Conservation (phyloP, 78 protist genomes). For the Polysphondylium violaceum region DNA sequence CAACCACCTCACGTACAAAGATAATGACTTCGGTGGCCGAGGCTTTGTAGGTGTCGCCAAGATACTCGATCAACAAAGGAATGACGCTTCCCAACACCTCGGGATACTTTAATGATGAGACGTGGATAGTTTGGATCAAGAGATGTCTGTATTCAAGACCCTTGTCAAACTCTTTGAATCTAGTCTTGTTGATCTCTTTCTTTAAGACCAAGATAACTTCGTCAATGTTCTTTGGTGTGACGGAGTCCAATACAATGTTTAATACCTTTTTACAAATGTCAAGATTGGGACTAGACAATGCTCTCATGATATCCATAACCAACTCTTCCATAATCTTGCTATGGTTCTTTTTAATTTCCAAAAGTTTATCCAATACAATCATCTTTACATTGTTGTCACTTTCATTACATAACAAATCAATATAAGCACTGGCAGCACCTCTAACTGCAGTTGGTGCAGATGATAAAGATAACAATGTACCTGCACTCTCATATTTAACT, state of each 20-base stretch:
- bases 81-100: conserved; percentile 92
- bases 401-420: conserved; percentile 87
- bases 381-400: conserved; percentile 96
- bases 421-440: conserved; percentile 91
- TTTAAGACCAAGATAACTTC: conserved; percentile 89
- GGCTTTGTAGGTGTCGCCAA: conserved; percentile 80
- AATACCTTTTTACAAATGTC: conserved; percentile 92
- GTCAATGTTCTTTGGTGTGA: conserved; percentile 88
- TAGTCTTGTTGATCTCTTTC: conserved; percentile 92
- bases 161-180: conserved; percentile 72
- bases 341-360: conserved; percentile 84
- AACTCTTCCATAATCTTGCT: conserved; percentile 87
- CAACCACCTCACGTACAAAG: conserved; percentile 91
- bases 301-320: conserved; percentile 96
- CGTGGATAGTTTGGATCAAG: conserved; percentile 93
- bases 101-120: conserved; percentile 93
- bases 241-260: conserved; percentile 88
- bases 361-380: conserved; percentile 91
- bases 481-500: conserved; percentile 86
- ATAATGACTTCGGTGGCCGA: conserved; percentile 88
- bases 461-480: conserved; percentile 86
- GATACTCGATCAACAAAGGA: conserved; percentile 91
- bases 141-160: conserved; percentile 90
- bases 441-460: conserved; percentile 92
- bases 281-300: conserved; percentile 89